Evolutionary conservation across 2,329 filamentous ascomycete genomes (phyloP).

Genomic region (Lomentospora prolificans): DNA sequence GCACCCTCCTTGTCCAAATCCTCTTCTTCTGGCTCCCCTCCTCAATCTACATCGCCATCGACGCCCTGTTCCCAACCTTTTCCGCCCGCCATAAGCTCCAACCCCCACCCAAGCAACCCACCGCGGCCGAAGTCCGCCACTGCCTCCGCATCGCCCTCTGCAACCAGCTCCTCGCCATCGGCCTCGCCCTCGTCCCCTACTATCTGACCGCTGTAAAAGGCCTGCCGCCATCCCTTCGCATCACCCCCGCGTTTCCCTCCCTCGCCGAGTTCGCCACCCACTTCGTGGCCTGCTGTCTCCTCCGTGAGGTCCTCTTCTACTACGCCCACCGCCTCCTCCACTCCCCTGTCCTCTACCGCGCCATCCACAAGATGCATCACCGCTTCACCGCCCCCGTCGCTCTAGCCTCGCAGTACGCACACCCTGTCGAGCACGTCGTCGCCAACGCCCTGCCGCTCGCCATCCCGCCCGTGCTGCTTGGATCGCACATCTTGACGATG

Average conservation of each 20-base stretch:
- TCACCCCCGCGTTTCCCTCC: slow-evolving; percentile 27
- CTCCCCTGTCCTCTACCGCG: slow-evolving; percentile 33
- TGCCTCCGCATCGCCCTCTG: slow-evolving; percentile 33
- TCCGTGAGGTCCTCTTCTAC: slow-evolving; percentile 45
- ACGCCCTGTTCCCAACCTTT: slow-evolving; percentile 34
- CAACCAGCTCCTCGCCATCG: slow-evolving; percentile 34
- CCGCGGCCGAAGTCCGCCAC: slow-evolving; percentile 29
- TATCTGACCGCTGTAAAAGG: slow-evolving; percentile 11
- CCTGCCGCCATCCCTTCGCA: slow-evolving; percentile 24
- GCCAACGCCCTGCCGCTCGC: slow-evolving; percentile 43
- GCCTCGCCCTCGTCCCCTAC: slow-evolving; percentile 19
- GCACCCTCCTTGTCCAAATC: slow-evolving; percentile 28
- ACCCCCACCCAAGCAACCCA: slow-evolving; percentile 38
- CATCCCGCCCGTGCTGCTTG: slow-evolving; percentile 35
- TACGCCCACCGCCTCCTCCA: slow-evolving; percentile 45
- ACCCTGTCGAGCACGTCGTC: slow-evolving; percentile 45
- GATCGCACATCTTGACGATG: slow-evolving; percentile 40
- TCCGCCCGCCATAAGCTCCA: slow-evolving; percentile 44
- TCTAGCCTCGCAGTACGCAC: slow-evolving; percentile 45
- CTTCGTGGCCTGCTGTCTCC: slow-evolving; percentile 27
- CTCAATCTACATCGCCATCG: slow-evolving; percentile 30
- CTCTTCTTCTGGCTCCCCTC: slow-evolving; percentile 37
- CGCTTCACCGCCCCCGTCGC: slow-evolving; percentile 45
- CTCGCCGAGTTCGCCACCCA: slow-evolving; percentile 26
- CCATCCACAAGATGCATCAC: slow-evolving; percentile 47